Base-by-base conservation (phyloP, 352 stramenopile genomes). In the Aphanomyces astaci region DNA sequence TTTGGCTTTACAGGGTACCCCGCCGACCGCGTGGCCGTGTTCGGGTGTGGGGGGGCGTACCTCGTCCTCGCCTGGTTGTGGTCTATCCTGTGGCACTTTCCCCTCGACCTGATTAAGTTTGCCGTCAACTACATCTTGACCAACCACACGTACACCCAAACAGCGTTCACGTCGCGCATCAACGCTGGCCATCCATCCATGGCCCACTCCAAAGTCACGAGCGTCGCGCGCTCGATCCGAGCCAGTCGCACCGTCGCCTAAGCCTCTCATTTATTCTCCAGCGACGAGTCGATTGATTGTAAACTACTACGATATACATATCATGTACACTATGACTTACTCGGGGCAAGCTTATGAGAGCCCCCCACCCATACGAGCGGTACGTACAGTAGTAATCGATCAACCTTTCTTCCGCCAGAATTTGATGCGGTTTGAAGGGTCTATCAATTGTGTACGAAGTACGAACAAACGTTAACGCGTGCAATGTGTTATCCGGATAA, bases 91-190 rank as follows among this genome's bases (percentile, higher is more conserved):
- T 89, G 81, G 81, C 81, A 89, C 55, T 76, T 89, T 63, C 79
- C 81, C n/a, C 77, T 89, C 54, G 79, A 89, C 74, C 22, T 87
- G 71, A 84, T 88, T 73, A 88, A 89, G 76, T 89, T 88, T 65
- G 49, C 49, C 28, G 75, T 88, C 46, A 89, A 89, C 72, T 88
- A 88, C 72, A 31, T 87, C 15, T 59, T 89, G 63, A 77, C 75
- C 66, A 84, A 84, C 73, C 69, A 74, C 52, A 81, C 78, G 64
- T 89, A 89, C 72, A 71, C 54, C 32, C 73, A 76, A 62, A 86
- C 79, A 71, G 82, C 82, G 54, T 90, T 90, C 71, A 86, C 76
- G 55, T 79, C 83, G 68, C 79, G 82, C 72, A 90, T 90, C 69
- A 90, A 88, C 71, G 81, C 80, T 0, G 82, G 82, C 43, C 82